These are phyloP conservation scores for Cordyceps fumosorosea DNA, from an alignment of 2,329 filamentous ascomycete genomes.

Conservation along the genomic window DNA sequence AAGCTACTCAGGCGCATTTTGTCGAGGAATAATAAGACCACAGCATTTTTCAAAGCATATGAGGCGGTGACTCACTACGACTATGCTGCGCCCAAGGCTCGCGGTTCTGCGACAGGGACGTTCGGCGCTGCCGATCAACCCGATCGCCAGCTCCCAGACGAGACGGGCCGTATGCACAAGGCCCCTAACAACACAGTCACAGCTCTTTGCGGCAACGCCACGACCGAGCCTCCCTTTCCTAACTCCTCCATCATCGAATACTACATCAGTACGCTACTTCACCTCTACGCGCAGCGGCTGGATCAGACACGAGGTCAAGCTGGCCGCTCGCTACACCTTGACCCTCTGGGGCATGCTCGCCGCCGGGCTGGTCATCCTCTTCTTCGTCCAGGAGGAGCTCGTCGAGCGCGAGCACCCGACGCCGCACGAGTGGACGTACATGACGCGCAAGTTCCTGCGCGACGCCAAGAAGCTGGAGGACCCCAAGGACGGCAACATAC, in stretches of 20 bases:
- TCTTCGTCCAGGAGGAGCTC: slow-evolving; percentile 65
- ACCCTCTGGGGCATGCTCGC: slow-evolving; percentile 58
- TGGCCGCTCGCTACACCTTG: slow-evolving; percentile 61
- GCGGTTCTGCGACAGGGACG: slow-evolving; percentile 27
- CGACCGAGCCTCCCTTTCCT: slow-evolving; percentile 41
- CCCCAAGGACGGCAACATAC: slow-evolving; percentile 44
- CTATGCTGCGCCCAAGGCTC: slow-evolving; percentile 32
- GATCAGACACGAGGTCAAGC: slow-evolving; percentile 63
- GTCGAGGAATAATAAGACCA: not conserved
- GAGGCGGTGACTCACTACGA: not conserved
- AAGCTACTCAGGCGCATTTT: not conserved
- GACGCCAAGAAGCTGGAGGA: slow-evolving; percentile 55
- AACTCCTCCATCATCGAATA: slow-evolving; percentile 40
- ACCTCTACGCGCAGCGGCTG: slow-evolving; percentile 71
- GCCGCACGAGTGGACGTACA: slow-evolving; percentile 72
- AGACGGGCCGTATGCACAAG: slow-evolving; percentile 17
- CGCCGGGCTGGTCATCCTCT: slow-evolving; percentile 53
- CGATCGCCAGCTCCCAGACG: slow-evolving; percentile 5
- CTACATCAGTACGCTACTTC: slow-evolving; percentile 60
- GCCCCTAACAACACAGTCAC: slow-evolving; percentile 23
- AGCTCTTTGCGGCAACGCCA: slow-evolving; percentile 24
- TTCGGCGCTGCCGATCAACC: slow-evolving; percentile 16
- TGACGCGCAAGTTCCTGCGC: slow-evolving; percentile 62
- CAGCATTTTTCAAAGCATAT: not conserved
- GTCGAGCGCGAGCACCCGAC: slow-evolving; percentile 73